Evolutionary conservation across 352 stramenopile genomes (phyloP).

Genomic region (Phytophthora capsici): DNA sequence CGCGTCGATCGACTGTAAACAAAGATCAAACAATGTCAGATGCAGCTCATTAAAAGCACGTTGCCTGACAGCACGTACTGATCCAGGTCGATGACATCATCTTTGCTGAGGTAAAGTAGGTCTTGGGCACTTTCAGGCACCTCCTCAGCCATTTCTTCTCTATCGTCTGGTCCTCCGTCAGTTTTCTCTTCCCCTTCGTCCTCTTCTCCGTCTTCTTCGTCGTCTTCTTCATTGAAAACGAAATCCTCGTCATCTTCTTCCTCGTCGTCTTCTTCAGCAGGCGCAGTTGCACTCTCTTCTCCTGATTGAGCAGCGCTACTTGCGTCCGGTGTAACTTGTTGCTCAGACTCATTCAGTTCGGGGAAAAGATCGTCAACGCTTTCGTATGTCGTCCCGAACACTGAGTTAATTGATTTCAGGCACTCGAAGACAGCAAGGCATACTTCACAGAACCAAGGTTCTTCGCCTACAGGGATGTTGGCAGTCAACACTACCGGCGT

Average conservation of each 20-base stretch:
- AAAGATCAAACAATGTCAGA: conserved; percentile 15
- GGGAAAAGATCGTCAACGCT: conserved; percentile 58
- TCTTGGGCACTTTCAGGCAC: conserved; percentile 50
- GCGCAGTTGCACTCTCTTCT: conserved; percentile 18
- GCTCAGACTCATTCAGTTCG: conserved; percentile 45
- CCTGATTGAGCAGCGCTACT: conserved; percentile 30
- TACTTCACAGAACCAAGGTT: conserved; percentile 84
- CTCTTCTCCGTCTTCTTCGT: conserved; percentile 30
- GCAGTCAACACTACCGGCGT: conserved; percentile 59
- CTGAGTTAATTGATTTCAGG: conserved; percentile 82
- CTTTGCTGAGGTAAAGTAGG: conserved; percentile 54
- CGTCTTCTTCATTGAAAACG: conserved; percentile 38
- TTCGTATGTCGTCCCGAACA: conserved; percentile 78
- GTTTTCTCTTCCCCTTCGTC: conserved; percentile 25
- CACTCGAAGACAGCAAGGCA: conserved; percentile 82
- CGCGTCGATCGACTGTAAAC: conserved; percentile 33
- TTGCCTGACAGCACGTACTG: conserved; percentile 39
- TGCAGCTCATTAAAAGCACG: conserved; percentile 1
- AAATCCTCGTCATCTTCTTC: conserved; percentile 67
- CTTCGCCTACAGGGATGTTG: conserved; percentile 67
- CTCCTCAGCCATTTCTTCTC: conserved; percentile 38
- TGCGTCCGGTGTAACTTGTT: conserved; percentile 26
- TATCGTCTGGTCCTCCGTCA: conserved; percentile 1
- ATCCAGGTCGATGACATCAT: conserved; percentile 59
- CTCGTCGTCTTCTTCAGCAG: conserved; percentile 43